phyloP scores from a whole-genome alignment of 768 basidiomycete genomes.

The Lactarius evosmus region DNA sequence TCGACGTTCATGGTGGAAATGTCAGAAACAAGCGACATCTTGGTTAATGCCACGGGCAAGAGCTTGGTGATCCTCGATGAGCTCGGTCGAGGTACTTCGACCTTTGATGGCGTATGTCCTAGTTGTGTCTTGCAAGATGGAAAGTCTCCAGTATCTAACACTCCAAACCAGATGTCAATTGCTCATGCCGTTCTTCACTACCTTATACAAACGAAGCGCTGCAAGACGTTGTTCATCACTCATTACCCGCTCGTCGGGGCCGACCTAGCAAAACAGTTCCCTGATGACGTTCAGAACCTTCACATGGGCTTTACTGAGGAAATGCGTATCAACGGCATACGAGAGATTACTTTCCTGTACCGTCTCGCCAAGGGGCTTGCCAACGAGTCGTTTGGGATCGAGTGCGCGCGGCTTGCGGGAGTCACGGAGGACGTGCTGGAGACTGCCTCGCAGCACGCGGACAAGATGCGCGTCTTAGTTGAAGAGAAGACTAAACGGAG shows the following conservation, averaged over 20 bases:
- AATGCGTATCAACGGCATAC: constrained; percentile 62
- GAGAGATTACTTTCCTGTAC: constrained; percentile 88
- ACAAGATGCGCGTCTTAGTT: constrained; percentile 52
- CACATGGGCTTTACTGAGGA: constrained; percentile 86
- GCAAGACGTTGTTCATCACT: constrained; percentile 89
- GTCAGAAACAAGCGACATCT: constrained; percentile 87
- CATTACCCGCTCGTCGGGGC: constrained; percentile 88
- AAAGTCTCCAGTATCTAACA: constrained; percentile 34
- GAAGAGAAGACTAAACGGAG: constrained; percentile 49
- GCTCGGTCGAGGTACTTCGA: constrained; percentile 86
- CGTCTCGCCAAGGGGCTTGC: constrained; percentile 68
- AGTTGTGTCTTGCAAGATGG: not conserved
- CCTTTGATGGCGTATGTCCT: constrained; percentile 69
- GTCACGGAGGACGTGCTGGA: constrained; percentile 68
- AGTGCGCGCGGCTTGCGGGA: constrained; percentile 86
- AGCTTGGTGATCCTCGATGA: constrained; percentile 91
- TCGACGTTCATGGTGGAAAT: constrained; percentile 99
- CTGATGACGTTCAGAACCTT: constrained; percentile 62
- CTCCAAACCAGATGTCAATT: constrained; percentile 68
- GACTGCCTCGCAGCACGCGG: constrained; percentile 52
- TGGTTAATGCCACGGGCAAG: constrained; percentile 65
- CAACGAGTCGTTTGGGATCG: constrained; percentile 85
- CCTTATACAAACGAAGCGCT: constrained; percentile 53
- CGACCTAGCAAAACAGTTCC: constrained; percentile 58
- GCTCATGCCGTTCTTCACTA: constrained; percentile 78